Base-by-base conservation (phyloP, 2,329 filamentous ascomycete genomes). In the Pseudogymnoascus sp. region DNA sequence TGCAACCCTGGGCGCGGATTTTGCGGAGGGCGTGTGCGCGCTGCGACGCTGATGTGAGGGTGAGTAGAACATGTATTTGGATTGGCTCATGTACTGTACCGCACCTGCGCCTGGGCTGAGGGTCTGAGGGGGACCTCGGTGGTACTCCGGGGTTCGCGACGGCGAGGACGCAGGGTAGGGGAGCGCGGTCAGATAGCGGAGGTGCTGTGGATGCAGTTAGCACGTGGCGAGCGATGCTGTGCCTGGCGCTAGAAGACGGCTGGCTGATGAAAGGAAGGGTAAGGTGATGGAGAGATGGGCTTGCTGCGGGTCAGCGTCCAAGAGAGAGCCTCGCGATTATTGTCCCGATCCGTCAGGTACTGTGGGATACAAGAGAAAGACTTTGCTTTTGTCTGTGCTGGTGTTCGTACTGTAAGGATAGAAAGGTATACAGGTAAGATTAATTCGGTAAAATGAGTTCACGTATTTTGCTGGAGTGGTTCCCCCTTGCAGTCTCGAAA, bases 401-500 rank as follows among this genome's bases (percentile, higher is more conserved):
- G 24, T 53, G 14, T 53, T 31, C 8, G 24, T 28, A 53, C 43
- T 28, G 12, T 8, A 19, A 19, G 19, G 12, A 6, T n/a, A 12
- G 3, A 28, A 53, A 12, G 6, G 16, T 26, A 28, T 50, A 28
- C 12, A 56, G 26, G 46, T 56, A 33, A 56, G 50, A 56, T 56
- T 56, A 56, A 56, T 56, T 56, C 33, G 26, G 46, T 56, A 56
- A 56, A 56, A 33, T 33, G 50, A 56, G 50, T 56, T 56, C 50
- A 56, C 50, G 50, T 33, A 33, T 12, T 56, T 10, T 56, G 50
- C 50, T 56, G 50, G 16, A 56, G 50, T 28, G 10, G 50, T 56
- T 56, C 28, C 46, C 50, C 50, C 50, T 56, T 56, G 50, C 50
- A 5, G 26, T 11, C 50, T 56, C 50, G 28, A 33, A 56, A 12